Base-by-base conservation (phyloP, 352 stramenopile species). In the Phytopythium litorale region DNA sequence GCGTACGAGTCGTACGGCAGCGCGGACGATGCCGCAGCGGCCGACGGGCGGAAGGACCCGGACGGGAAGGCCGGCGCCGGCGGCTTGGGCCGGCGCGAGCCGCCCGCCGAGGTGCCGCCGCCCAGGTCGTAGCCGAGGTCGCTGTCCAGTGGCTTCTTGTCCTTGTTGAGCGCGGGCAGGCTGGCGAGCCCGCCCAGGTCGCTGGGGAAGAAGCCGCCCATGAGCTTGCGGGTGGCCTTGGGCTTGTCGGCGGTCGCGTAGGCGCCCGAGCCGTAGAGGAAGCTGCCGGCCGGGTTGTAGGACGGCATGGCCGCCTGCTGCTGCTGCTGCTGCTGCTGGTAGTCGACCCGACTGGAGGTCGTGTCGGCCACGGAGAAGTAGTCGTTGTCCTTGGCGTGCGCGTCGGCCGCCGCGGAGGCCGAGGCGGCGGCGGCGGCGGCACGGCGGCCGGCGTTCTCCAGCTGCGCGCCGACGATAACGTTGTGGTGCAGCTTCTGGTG, bases 401-500 rank as follows among this genome's bases (percentile, higher is more conserved):
- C 25, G 25, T 37, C 48, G 25, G 15, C 23, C 0, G 25, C 15
- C 21, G 23, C 30, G 46, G 46, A 28, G 11, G 21, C 21, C 11
- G 21, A 25, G 6, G 52, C 33, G 16, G 30, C 48, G 16, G 52
- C 43, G 28, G 37, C 59, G 6, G 30, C 23, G 0, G 58, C 40
- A 1, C 59, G 57, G 23, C 45, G 55, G 1, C 42, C 37, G 16
- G 37, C 45, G 53, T 66, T 53, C 25, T 74, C 52, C 30, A 79
- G 67, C 49, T 73, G 66, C 12, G 70, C 78, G n/a, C 78, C 81
- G 2, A 88, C 75, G 54, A 88, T 77, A 60, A 88, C 76, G 60
- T 86, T 87, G 64, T 89, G 78, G 63, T 91, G 81, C 32, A 89
- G 58, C 64, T 89, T 85, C 58, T 93, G 81, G 57, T 93, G 84